Evolutionary conservation across 2,329 filamentous ascomycete genomes (phyloP).

Genomic region (Alternaria longipes): DNA sequence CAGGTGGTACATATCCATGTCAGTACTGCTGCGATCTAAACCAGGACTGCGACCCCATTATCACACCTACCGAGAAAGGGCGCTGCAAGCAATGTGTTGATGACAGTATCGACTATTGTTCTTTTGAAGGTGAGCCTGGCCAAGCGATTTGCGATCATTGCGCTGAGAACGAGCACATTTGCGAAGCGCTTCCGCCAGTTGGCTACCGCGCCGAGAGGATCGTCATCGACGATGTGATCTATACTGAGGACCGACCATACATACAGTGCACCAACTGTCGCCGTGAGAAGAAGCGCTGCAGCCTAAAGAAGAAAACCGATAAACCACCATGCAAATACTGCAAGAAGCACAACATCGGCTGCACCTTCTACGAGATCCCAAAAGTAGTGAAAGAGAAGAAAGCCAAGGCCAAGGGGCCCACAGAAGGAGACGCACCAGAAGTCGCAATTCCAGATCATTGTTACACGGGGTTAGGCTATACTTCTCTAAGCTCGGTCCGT

Average conservation of each 20-base stretch:
- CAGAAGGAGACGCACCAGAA: constrained; percentile 14
- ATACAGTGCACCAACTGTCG: constrained; percentile 43
- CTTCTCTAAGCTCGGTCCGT: too few relatives aligned
- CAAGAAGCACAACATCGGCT: constrained; percentile 35
- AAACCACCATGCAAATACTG: constrained; percentile 48
- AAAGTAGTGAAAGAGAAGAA: constrained; percentile 20
- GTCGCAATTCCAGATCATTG: neutral
- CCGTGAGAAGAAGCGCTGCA: constrained; percentile 40
- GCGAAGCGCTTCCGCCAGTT: constrained; percentile 24
- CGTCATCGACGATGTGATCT: constrained; percentile 31
- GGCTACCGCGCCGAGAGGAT: constrained; percentile 31
- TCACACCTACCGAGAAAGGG: constrained; percentile 41
- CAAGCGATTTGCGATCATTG: constrained; percentile 36
- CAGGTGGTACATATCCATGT: constrained; percentile 42
- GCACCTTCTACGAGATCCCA: constrained; percentile 41
- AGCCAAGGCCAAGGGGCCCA: neutral
- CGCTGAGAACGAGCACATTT: constrained; percentile 19
- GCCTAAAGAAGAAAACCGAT: constrained; percentile 38
- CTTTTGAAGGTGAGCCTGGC: constrained; percentile 28
- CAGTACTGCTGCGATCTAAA: constrained; percentile 24
- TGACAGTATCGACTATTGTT: constrained; percentile 26
- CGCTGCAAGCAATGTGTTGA: constrained; percentile 43
- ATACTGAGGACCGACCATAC: constrained; percentile 28
- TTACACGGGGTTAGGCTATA: too few relatives aligned
- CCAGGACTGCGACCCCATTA: constrained; percentile 47